Conservation (phyloP, 192 early-diverging fungal genomes). For the Rhizophagus prolifer region DNA sequence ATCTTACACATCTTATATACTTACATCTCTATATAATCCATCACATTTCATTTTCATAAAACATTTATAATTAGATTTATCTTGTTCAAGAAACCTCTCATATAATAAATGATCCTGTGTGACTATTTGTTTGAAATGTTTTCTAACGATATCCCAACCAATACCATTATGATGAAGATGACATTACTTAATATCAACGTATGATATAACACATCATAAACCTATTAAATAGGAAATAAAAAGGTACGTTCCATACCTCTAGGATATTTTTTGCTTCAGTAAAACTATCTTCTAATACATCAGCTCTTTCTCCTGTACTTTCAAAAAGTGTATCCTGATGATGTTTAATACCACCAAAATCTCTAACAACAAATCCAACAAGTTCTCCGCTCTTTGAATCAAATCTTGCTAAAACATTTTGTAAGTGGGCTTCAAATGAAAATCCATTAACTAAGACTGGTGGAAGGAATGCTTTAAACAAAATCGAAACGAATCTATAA, state of each 20-base stretch:
- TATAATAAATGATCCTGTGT: slow-evolving; percentile 47
- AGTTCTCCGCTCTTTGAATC: slow-evolving; percentile 48
- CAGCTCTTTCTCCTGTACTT: slow-evolving; percentile 47
- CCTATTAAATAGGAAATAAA: slow-evolving; percentile 33
- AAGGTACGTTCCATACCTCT: slow-evolving; percentile 17
- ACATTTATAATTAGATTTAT: slow-evolving; percentile 54
- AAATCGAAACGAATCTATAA: slow-evolving; percentile 42
- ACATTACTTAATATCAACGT: slow-evolving; percentile 60
- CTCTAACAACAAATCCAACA: slow-evolving; percentile 61
- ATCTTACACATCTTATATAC: not conserved
- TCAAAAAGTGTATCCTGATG: slow-evolving; percentile 51
- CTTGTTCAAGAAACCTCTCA: slow-evolving; percentile 45
- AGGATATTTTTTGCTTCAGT: slow-evolving; percentile 48
- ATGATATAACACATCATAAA: slow-evolving; percentile 61
- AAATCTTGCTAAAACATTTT: slow-evolving; percentile 61
- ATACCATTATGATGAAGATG: slow-evolving; percentile 56
- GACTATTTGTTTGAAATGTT: slow-evolving; percentile 46
- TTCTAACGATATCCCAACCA: slow-evolving; percentile 60
- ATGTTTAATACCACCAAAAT: slow-evolving; percentile 69
- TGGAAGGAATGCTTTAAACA: slow-evolving; percentile 60
- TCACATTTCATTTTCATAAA: slow-evolving; percentile 68
- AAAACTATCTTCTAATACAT: slow-evolving; percentile 55
- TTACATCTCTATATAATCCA: slow-evolving; percentile 64
- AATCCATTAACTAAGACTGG: slow-evolving; percentile 59
- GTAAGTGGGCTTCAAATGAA: slow-evolving; percentile 66